Evolutionary conservation across 441 rosid species (phyloP), one percentile per base, ranked within the genome.

Genomic region (Arabidopsis lyrata): DNA sequence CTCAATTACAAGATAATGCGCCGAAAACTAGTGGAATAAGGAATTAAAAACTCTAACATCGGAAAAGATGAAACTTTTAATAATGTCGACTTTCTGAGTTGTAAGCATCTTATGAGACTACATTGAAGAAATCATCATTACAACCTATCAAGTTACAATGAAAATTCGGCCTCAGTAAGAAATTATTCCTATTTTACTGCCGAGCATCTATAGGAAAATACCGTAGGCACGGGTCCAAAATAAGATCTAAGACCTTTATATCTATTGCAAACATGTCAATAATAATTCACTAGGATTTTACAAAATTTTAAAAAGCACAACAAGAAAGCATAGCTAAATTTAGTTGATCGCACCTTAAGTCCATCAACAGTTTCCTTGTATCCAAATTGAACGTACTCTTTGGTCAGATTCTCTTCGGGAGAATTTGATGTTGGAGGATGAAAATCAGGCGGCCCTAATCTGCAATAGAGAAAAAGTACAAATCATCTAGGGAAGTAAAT

Each of bases 381-480:
- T 66, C 99, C 99, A 77, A 44, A 71, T 67, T 77, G 91, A 68
- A 89, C 87, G 82, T 92, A 92, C 60, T 94, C 99, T 70, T 81
- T 85, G 42, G 90, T 90, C 57, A 96, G 85, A 72, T 90, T 94
- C 86, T 96, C 99, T 83, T 96, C 99, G 0, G 96, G 92, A 63
- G 98, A 96, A 83, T 70, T 86, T 60, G 87, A 88, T 62, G 92
- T 84, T 73, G 90, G 99, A 27, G 97, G 98, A 72, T 87, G 90
- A 81, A 83, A 96, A 80, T 96, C 99, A 14, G 99, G 98, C 13
- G 99, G 97, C 63, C 96, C 99, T 63, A 96, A 88, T 81, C 99
- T 96, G 83, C 77, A 61, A 48, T 64, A 61, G n/a, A 42, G 56
- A 45, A 36, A 48, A 44, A 22, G 48, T 24, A 71, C 57, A 73